phyloP scores from a whole-genome alignment of 495 filamentous ascomycete species.

The Penicillium paradoxum region DNA sequence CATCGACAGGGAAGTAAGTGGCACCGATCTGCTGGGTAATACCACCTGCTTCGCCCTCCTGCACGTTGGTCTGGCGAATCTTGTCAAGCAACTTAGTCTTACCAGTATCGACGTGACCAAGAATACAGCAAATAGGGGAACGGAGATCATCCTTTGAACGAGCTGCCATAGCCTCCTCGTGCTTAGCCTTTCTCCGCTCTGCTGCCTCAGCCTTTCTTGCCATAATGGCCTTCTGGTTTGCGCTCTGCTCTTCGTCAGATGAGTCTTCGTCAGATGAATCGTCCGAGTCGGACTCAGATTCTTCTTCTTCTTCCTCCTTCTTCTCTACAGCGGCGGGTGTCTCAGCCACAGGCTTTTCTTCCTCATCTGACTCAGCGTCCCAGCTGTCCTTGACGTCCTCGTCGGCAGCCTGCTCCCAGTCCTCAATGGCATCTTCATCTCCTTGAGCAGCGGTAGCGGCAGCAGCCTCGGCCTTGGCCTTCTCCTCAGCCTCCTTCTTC shows the following conservation, averaged over 20 bases:
- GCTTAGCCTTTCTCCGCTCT: constrained; percentile 80
- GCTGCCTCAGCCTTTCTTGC: constrained; percentile 83
- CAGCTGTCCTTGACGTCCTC: constrained; percentile 87
- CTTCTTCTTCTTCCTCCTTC: constrained; percentile 22
- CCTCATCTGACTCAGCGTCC: constrained; percentile 83
- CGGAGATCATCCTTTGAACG: constrained; percentile 91
- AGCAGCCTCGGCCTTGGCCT: constrained; percentile 55
- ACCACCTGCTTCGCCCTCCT: constrained; percentile 98
- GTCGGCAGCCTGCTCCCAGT: constrained; percentile 85
- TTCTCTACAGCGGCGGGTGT: constrained; percentile 28
- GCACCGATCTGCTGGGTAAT: constrained; percentile 99
- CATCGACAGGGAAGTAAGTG: constrained; percentile 97
- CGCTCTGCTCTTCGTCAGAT: constrained; percentile 63
- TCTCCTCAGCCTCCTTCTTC: constrained; percentile 60
- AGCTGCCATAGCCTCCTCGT: constrained; percentile 87
- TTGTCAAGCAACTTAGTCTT: constrained; percentile 99
- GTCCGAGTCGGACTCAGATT: constrained; percentile 44
- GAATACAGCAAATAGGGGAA: constrained; percentile 98
- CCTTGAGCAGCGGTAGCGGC: constrained; percentile 53
- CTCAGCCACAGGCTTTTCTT: constrained; percentile 34
- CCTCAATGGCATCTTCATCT: constrained; percentile 60
- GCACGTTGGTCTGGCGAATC: constrained; percentile 97
- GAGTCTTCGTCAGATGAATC: constrained; percentile 53
- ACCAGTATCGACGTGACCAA: constrained; percentile 99
- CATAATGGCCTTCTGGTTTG: constrained; percentile 61